Evolutionary conservation across 805 yeast species (phyloP).

Genomic region (Nakazawaea pomicola): DNA sequence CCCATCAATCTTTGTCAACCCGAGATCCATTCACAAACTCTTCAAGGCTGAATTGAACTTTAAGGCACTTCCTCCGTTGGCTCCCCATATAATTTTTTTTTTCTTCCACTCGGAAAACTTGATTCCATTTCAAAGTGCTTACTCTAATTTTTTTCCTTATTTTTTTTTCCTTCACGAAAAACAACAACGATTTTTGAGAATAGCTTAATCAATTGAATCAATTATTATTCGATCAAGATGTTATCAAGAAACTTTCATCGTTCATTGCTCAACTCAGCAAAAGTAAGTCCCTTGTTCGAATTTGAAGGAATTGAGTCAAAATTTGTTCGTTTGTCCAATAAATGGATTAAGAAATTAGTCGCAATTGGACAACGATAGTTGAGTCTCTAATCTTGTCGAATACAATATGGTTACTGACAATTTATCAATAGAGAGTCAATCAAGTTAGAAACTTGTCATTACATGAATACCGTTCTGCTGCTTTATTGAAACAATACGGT

Average conservation of each 20-base stretch:
- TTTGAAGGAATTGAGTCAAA: background rate
- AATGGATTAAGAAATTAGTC: too few relatives aligned
- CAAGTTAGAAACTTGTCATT: conserved; percentile 72
- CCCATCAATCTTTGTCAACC: too few relatives aligned
- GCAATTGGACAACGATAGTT: too few relatives aligned
- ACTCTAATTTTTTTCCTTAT: too few relatives aligned
- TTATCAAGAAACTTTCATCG: conserved; percentile 13
- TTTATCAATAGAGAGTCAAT: background rate
- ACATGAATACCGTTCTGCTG: conserved; percentile 95
- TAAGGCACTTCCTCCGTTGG: background rate
- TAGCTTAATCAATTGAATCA: background rate
- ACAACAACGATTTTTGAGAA: too few relatives aligned
- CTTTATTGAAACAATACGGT: conserved; percentile 74
- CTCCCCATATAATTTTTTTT: background rate
- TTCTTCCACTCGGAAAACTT: conserved; percentile 11
- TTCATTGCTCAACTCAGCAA: conserved; percentile 12
- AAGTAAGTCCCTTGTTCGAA: conserved; percentile 2
- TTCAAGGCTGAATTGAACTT: too few relatives aligned
- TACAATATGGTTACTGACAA: background rate
- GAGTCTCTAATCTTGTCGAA: too few relatives aligned
- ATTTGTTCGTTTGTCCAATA: too few relatives aligned
- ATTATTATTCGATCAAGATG: conserved; percentile 7
- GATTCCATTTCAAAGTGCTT: too few relatives aligned
- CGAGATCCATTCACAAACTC: too few relatives aligned
- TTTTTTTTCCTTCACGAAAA: background rate